These are phyloP conservation scores for Thelephora ganbajun DNA, from an alignment of 768 basidiomycete species.

Conservation along the genomic window DNA sequence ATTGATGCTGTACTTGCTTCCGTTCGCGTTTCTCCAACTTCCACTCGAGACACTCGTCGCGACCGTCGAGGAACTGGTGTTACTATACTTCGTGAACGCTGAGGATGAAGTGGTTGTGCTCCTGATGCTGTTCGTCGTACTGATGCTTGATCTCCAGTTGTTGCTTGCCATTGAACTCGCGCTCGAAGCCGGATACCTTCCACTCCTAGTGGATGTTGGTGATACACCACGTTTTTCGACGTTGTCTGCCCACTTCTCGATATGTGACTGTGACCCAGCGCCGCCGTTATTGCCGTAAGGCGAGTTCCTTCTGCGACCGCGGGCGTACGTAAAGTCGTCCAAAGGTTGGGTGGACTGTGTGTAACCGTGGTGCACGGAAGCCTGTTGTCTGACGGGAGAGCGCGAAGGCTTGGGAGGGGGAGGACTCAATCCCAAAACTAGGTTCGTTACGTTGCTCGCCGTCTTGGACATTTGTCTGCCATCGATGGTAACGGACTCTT, in stretches of 20 bases:
- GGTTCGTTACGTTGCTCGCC: slow-evolving; percentile 61
- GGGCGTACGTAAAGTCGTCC: slow-evolving; percentile 2
- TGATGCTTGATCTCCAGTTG: slow-evolving; percentile 71
- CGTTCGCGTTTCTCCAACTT: slow-evolving; percentile 46
- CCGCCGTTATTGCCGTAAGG: slow-evolving; percentile 3
- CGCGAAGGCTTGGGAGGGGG: slow-evolving; percentile 14
- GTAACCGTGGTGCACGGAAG: no score
- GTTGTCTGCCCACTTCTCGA: neutral
- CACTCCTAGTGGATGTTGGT: slow-evolving; percentile 45
- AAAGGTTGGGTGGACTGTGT: neutral
- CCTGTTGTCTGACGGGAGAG: neutral
- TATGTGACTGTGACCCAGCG: neutral
- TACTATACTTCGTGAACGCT: slow-evolving; percentile 72
- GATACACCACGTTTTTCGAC: slow-evolving; percentile 19
- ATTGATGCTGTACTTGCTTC: slow-evolving; percentile 6
- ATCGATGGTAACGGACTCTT: slow-evolving; percentile 9
- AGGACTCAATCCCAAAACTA: slow-evolving; percentile 59
- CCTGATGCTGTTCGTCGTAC: slow-evolving; percentile 20
- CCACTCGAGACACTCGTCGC: slow-evolving; percentile 68
- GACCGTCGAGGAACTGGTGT: slow-evolving; percentile 56
- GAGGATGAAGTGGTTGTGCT: slow-evolving; percentile 23
- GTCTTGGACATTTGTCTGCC: slow-evolving; percentile 43
- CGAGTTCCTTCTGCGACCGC: slow-evolving; percentile 7
- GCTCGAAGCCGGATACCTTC: slow-evolving; percentile 38
- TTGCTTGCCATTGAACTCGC: slow-evolving; percentile 49